These are phyloP conservation scores for Dryas octopetala DNA, from an alignment of 306 rosid species.

Conservation along the genomic window DNA sequence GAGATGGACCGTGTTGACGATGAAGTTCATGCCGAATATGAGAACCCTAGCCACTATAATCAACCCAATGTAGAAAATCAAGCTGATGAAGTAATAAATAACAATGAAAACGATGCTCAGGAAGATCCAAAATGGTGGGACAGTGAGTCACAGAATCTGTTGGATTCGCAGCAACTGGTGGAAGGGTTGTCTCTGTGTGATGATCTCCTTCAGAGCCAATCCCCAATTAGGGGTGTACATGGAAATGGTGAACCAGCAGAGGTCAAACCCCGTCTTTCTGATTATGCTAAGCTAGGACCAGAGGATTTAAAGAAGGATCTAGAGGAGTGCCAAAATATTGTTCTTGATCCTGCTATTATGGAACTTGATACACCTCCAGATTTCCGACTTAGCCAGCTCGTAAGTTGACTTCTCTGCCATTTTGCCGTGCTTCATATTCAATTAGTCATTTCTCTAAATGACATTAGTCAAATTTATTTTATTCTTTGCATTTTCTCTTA, in stretches of 20 bases:
- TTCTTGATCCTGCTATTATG: conserved; percentile 47
- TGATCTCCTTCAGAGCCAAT: conserved; percentile 77
- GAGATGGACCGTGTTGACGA: conserved; percentile 26
- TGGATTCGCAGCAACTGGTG: conserved; percentile 78
- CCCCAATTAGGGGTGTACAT: conserved; percentile 50
- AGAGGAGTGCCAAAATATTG: conserved; percentile 72
- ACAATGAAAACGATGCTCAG: conserved; percentile 38
- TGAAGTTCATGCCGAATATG: conserved; percentile 45
- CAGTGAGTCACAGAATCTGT: conserved; percentile 73
- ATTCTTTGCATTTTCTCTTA: background rate
- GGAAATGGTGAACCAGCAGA: conserved; percentile 35
- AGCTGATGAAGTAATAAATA: conserved; percentile 28
- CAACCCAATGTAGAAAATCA: conserved; percentile 26
- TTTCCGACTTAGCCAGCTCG: conserved; percentile 80
- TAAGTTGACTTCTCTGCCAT: conserved; percentile 23
- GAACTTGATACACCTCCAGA: conserved; percentile 71
- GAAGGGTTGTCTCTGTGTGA: conserved; percentile 70
- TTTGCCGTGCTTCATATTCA: background rate
- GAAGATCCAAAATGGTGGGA: conserved; percentile 85
- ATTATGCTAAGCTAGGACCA: conserved; percentile 66
- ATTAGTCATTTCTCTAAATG: background rate
- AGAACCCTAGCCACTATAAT: conserved; percentile 32
- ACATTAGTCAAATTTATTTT: background rate
- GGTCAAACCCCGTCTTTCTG: conserved; percentile 48
- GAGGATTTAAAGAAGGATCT: conserved; percentile 77